Base-by-base conservation (phyloP, 1,284 basidiomycete genomes). In the Pascua sp. region DNA sequence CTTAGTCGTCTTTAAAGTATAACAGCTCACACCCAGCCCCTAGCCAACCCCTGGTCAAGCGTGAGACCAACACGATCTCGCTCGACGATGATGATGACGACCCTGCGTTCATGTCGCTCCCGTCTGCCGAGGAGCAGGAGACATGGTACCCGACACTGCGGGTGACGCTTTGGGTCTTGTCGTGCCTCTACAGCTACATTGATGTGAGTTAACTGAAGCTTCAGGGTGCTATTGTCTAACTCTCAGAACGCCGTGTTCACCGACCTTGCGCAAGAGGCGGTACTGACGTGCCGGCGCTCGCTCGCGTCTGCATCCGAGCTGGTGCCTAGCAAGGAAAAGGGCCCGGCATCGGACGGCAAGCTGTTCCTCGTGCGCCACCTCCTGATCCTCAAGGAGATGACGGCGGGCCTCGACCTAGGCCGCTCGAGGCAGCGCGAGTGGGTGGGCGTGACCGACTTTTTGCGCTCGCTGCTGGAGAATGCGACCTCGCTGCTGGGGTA, bases 211-310 rank as follows among this genome's bases (percentile, higher is more conserved):
- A 10, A n/a, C n/a, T n/a, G n/a, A n/a, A n/a, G n/a, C n/a, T n/a
- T n/a, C n/a, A n/a, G n/a, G n/a, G 10, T 24, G 8, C 12, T 1
- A 15, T 3, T 9, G 5, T 13, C 11, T 18, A 2, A 32, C 17
- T 16, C 32, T 42, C 64, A 94, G 91, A 85, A 88, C 15, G 87
- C 86, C 2, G 93, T 96, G 59, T 97, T 95, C 63, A 88, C 91
- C 67, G 93, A 96, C 70, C 88, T 96, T 47, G 91, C 93, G 0
- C 89, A 91, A 73, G 92, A 96, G 77, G 90, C 91, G 0, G 82
- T 95, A 39, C 81, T 83, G 13, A 80, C 91, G 4, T 94, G 91
- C 71, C 85, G 87, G 42, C 81, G 86, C 59, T 92, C 91, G 0
- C 82, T 96, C 8, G 78, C 87, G 17, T 74, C 82, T 5, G 90